phyloP scores from a whole-genome alignment of 2,329 filamentous ascomycete species.

The Lasiodiplodia hormozganensis region DNA sequence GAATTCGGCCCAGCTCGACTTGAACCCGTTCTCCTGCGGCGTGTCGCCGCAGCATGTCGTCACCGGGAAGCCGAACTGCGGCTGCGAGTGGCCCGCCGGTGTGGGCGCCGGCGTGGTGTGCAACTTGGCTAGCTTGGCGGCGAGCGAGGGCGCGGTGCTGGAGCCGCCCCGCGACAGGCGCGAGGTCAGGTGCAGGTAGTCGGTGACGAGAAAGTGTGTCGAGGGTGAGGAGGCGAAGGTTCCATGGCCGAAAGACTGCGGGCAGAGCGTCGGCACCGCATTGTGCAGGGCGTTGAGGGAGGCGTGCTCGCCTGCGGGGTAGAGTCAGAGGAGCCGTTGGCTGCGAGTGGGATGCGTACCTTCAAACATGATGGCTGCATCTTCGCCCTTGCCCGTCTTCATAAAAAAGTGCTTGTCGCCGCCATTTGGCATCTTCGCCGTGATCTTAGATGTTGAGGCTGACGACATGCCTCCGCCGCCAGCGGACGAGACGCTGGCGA shows the following conservation, averaged over 20 bases:
- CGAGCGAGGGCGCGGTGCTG: slow-evolving; percentile 62
- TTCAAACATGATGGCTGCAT: slow-evolving; percentile 72
- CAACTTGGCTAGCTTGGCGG: slow-evolving; percentile 77
- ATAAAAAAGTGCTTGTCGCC: slow-evolving; percentile 69
- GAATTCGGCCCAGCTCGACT: slow-evolving; percentile 80
- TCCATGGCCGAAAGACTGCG: slow-evolving; percentile 77
- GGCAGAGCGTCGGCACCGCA: slow-evolving; percentile 76
- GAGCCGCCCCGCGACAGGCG: slow-evolving; percentile 50
- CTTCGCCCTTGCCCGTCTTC: slow-evolving; percentile 69
- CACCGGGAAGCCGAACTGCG: slow-evolving; percentile 83
- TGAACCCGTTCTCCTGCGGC: slow-evolving; percentile 78
- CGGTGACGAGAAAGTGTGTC: slow-evolving; percentile 69
- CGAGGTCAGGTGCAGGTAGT: slow-evolving; percentile 71
- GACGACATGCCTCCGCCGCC: slow-evolving; percentile 71
- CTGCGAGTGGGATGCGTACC: slow-evolving; percentile 52
- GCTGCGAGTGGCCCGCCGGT: slow-evolving; percentile 63
- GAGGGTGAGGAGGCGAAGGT: slow-evolving; percentile 56
- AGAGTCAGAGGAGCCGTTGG: slow-evolving; percentile 15
- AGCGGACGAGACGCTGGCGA: slow-evolving; percentile 64
- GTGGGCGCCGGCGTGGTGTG: slow-evolving; percentile 77
- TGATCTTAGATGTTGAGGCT: slow-evolving; percentile 70
- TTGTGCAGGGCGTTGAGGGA: slow-evolving; percentile 83
- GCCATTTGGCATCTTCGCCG: slow-evolving; percentile 55
- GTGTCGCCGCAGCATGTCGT: slow-evolving; percentile 88
- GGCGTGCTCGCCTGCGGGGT: slow-evolving; percentile 73